Percentiles rank a stretch among this genome's conserved stretches.
Evolutionary conservation across 306 rosid genomes (phyloP).

Genomic region (Sphenostylis stenocarpa): DNA sequence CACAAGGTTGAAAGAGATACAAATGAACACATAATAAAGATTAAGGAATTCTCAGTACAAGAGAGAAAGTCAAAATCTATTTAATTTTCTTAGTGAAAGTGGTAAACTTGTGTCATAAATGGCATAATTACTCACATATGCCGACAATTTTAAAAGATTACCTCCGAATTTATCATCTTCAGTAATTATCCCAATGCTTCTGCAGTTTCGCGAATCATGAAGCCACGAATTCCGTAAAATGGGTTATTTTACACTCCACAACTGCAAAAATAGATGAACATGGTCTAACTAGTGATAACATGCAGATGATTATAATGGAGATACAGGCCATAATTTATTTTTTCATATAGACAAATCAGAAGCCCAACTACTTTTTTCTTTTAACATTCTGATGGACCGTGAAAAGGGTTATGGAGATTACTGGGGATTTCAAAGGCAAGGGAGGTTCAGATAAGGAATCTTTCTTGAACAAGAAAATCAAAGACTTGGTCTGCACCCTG

Average conservation of each 20-base stretch:
- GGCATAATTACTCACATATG: background rate
- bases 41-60: too few species aligned
- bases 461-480: background rate
- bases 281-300: conserved; percentile 11
- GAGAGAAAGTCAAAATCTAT: background rate
- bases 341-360: background rate
- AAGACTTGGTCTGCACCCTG: background rate
- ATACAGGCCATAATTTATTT: background rate
- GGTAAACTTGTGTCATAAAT: background rate
- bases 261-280: conserved; percentile 49
- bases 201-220: conserved; percentile 84
- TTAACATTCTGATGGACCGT: background rate
- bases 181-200: conserved; percentile 81
- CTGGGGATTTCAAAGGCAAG: background rate
- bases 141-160: conserved; percentile 31
- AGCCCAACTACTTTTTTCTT: background rate
- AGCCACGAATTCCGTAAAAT: conserved; percentile 66
- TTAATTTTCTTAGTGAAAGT: background rate
- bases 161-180: conserved; percentile 65
- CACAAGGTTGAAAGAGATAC: background rate
- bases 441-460: background rate
- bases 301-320: background rate
- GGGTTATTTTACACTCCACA: conserved; percentile 61
- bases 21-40: too few species aligned
- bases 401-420: background rate